These are phyloP conservation scores for Alnus glutinosa DNA, from an alignment of 306 rosid genomes.

Conservation along the genomic window DNA sequence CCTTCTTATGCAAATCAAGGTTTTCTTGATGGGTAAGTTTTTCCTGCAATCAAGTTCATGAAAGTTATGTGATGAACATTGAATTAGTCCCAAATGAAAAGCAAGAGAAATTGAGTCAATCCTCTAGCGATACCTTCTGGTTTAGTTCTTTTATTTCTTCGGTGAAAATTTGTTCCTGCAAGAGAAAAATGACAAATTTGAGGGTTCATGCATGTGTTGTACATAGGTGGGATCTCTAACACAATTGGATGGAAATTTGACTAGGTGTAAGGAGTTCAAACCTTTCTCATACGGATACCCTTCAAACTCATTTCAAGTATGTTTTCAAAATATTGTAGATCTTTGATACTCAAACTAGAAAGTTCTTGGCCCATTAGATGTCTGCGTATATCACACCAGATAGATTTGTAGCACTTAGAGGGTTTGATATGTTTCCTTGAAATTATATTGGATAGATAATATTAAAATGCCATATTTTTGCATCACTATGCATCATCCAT, in stretches of 20 bases:
- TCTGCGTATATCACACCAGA: conserved; percentile 40
- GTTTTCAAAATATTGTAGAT: conserved; percentile 70
- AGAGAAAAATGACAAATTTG: conserved; percentile 19
- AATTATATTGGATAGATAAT: no score
- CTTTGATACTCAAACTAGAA: conserved; percentile 56
- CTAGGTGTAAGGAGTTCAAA: conserved; percentile 19
- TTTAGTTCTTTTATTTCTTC: conserved; percentile 54
- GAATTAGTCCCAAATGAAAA: conserved; percentile 11
- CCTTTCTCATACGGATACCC: conserved; percentile 65
- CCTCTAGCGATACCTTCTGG: conserved; percentile 38
- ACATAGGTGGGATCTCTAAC: conserved; percentile 1
- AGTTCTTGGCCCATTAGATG: conserved; percentile 80
- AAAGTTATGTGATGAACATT: conserved; percentile 21
- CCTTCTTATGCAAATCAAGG: conserved; percentile 45
- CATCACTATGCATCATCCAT: not conserved
- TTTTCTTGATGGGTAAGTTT: conserved; percentile 53
- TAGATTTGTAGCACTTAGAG: not conserved
- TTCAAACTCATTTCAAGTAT: conserved; percentile 71
- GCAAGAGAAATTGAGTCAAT: conserved; percentile 8
- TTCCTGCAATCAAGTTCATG: conserved; percentile 44
- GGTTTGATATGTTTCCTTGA: not conserved
- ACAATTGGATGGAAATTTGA: not conserved
- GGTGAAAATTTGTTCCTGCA: conserved; percentile 52
- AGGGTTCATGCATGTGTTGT: conserved; percentile 11
- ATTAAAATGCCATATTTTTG: no score